A percentile compares a stretch with the other conserved stretches of the same genome.
Evolutionary conservation across 371 early-diverging fungal species (phyloP).

Genomic region (Mortierella sp.): DNA sequence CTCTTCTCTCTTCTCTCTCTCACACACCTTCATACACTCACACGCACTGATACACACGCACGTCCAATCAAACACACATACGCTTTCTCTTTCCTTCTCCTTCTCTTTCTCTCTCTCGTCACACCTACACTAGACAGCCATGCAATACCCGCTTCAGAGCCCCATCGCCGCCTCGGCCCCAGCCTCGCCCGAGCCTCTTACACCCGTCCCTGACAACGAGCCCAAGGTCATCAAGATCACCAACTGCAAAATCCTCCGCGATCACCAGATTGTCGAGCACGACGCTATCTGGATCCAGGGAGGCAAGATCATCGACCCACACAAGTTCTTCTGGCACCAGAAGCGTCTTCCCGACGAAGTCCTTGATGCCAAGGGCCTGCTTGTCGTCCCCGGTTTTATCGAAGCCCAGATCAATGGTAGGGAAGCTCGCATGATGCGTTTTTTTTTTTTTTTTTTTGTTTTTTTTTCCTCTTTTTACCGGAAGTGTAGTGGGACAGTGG

Average conservation of each 20-base stretch:
- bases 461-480: too few species aligned
- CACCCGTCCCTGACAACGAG: conserved; percentile 37
- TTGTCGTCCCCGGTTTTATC: conserved; percentile 85
- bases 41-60: neutral
- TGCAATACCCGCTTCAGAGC: conserved; percentile 52
- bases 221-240: conserved; percentile 78
- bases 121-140: conserved; percentile 9
- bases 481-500: too few species aligned
- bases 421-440: too few species aligned
- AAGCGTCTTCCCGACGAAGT: conserved; percentile 74
- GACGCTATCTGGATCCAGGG: conserved; percentile 80
- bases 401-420: conserved; percentile 86
- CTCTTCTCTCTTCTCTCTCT: conserved; percentile 4
- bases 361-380: conserved; percentile 72
- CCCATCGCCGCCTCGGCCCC: conserved; percentile 18
- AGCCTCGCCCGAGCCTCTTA: conserved; percentile 39
- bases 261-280: conserved; percentile 77
- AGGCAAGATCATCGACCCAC: conserved; percentile 84
- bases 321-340: conserved; percentile 74
- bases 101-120: neutral
- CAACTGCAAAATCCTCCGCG: conserved; percentile 79
- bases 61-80: too few species aligned
- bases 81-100: neutral
- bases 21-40: neutral
- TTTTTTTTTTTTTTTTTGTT: too few species aligned